These are phyloP conservation scores for Pythium scleroteichum DNA, from an alignment of 352 stramenopile genomes.

Conservation along the genomic window DNA sequence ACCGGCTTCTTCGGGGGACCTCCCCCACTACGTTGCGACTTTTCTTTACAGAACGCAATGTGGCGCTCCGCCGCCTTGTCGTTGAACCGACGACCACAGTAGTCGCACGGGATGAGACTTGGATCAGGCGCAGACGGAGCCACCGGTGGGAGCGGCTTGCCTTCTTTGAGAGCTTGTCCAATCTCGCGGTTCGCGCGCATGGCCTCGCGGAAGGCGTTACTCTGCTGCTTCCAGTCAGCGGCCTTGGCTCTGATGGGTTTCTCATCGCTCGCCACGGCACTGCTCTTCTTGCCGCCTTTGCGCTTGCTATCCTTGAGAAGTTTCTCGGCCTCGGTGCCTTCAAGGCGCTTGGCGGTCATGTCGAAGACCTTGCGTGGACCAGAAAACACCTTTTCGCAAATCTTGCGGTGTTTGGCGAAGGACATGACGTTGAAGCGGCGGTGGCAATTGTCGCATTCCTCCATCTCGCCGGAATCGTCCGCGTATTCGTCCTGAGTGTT, in stretches of 20 bases:
- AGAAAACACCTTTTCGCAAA: conserved; percentile 89
- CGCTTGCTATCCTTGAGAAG: conserved; percentile 43
- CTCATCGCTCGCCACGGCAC: conserved; percentile 33
- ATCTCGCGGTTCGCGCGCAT: conserved; percentile 85
- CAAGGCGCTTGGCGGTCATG: conserved; percentile 70
- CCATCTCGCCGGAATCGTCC: conserved; percentile 52
- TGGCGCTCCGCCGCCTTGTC: conserved; percentile 90
- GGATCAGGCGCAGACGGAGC: conserved; percentile 68
- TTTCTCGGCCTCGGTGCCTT: conserved; percentile 75
- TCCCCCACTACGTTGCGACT: conserved; percentile 55
- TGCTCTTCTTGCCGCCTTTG: conserved; percentile 28
- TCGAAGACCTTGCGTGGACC: conserved; percentile 87
- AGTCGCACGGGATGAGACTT: conserved; percentile 90
- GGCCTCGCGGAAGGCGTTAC: conserved; percentile 80
- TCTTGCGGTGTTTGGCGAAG: conserved; percentile 78
- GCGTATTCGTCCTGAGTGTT: conserved; percentile 48
- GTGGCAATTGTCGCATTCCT: conserved; percentile 79
- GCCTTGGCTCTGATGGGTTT: conserved; percentile 60
- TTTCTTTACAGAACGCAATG: conserved; percentile 91
- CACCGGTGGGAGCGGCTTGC: conserved; percentile 57
- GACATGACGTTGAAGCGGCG: conserved; percentile 78
- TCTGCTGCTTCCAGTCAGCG: conserved; percentile 87
- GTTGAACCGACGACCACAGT: conserved; percentile 91
- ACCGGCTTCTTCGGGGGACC: conserved; percentile 40
- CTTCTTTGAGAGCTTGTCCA: conserved; percentile 64